Conservation (phyloP, 495 filamentous ascomycete genomes). For the Penicillium crystallinum region DNA sequence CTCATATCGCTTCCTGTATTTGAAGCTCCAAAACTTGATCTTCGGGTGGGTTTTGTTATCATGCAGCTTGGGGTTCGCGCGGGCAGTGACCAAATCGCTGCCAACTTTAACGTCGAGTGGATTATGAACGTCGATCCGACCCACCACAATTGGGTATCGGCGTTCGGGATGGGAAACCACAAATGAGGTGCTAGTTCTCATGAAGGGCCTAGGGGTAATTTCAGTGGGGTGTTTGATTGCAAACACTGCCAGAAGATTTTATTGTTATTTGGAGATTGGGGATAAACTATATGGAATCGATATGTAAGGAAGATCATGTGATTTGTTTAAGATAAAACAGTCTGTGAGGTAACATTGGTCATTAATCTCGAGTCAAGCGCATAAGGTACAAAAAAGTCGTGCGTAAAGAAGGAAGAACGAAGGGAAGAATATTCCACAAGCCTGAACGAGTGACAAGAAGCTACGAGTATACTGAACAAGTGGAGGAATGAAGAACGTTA, state of each 20-base stretch:
- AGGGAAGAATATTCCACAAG: background rate
- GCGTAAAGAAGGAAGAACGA: conserved; percentile 1
- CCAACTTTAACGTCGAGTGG: background rate
- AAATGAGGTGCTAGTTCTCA: background rate
- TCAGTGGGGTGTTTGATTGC: no score
- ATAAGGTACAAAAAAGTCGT: conserved; percentile 8
- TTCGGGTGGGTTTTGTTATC: background rate
- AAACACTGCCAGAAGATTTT: no score
- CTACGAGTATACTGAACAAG: background rate
- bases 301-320: no score
- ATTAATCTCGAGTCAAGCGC: conserved; percentile 10
- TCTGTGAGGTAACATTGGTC: conserved; percentile 1
- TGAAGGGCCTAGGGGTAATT: no score
- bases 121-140: background rate
- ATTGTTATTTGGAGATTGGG: no score
- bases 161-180: background rate
- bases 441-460: conserved; percentile 5
- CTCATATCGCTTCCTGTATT: background rate
- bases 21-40: background rate
- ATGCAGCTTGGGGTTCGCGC: background rate
- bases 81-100: no score
- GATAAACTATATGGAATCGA: no score
- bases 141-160: background rate
- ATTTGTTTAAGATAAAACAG: background rate
- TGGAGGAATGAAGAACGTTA: background rate